These are phyloP conservation scores for Flaveria floridana DNA, from an alignment of 140 eudicot genomes.

Conservation along the genomic window DNA sequence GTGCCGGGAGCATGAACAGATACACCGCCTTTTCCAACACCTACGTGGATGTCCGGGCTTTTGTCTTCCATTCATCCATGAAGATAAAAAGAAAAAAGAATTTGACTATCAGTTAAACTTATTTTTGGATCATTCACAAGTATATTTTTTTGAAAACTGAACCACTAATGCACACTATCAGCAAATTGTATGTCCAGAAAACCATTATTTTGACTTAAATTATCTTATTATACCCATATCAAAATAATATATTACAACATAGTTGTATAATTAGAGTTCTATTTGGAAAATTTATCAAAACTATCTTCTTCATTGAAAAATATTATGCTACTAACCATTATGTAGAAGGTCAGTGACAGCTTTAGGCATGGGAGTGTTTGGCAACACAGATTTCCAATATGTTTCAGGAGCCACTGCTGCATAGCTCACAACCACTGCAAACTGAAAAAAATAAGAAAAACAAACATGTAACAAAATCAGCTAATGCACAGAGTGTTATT, in stretches of 20 bases:
- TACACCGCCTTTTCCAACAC: constrained; percentile 53
- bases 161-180: no score
- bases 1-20: constrained; percentile 36
- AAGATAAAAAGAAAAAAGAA: constrained; percentile 2
- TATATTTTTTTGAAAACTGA: not conserved
- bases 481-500: not conserved
- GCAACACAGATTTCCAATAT: constrained; percentile 73
- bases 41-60: constrained; percentile 39
- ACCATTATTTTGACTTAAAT: no score
- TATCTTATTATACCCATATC: not conserved
- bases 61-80: constrained; percentile 54
- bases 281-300: not conserved
- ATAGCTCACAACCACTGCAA: constrained; percentile 52
- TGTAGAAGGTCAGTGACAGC: constrained; percentile 42
- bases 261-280: not conserved
- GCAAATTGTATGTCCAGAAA: not conserved
- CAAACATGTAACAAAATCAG: not conserved
- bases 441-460: constrained; percentile 36
- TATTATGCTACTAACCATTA: constrained; percentile 24
- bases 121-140: not conserved
- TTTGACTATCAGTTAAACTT: not conserved
- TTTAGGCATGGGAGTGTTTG: constrained; percentile 72
- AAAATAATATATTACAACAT: not conserved
- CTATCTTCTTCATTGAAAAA: not conserved
- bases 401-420: constrained; percentile 59